phyloP scores from a whole-genome alignment of 192 early-diverging fungal genomes.

The Dissophora globulifera region DNA sequence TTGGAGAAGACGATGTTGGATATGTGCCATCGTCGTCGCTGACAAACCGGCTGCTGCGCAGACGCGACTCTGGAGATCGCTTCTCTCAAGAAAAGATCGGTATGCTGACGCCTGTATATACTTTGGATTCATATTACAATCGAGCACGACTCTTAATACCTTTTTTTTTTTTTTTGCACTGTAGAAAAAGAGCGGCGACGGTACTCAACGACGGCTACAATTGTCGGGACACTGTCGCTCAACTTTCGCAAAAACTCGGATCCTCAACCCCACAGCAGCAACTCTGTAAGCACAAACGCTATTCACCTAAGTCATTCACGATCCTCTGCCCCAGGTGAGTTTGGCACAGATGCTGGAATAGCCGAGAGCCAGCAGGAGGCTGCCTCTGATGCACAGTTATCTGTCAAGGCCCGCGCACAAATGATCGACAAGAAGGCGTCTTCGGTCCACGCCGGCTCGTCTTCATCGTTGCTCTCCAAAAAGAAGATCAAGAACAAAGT shows the following conservation, averaged over 20 bases:
- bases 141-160: too few relatives aligned
- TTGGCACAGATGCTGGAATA: too few relatives aligned
- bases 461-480: background rate
- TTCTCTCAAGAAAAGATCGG: constrained; percentile 15
- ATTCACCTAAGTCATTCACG: too few relatives aligned
- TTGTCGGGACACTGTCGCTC: constrained; percentile 26
- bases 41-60: constrained; percentile 23
- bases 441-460: constrained; percentile 1
- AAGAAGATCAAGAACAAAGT: constrained; percentile 8
- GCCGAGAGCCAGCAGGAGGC: too few relatives aligned
- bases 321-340: too few relatives aligned
- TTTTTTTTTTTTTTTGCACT: constrained; percentile 2
- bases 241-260: constrained; percentile 35
- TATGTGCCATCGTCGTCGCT: constrained; percentile 2
- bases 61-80: constrained; percentile 4
- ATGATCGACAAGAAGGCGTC: constrained; percentile 18
- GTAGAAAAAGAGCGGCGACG: constrained; percentile 19
- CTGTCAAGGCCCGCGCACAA: constrained; percentile 21
- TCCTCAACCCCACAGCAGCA: background rate
- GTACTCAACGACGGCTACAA: constrained; percentile 26
- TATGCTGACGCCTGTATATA: too few relatives aligned
- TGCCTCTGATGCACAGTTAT: too few relatives aligned
- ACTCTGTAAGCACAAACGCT: too few relatives aligned
- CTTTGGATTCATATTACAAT: background rate
- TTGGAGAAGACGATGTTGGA: background rate